Evolutionary conservation across 192 early-diverging fungal species (phyloP).

Genomic region (Mortierella antarctica): DNA sequence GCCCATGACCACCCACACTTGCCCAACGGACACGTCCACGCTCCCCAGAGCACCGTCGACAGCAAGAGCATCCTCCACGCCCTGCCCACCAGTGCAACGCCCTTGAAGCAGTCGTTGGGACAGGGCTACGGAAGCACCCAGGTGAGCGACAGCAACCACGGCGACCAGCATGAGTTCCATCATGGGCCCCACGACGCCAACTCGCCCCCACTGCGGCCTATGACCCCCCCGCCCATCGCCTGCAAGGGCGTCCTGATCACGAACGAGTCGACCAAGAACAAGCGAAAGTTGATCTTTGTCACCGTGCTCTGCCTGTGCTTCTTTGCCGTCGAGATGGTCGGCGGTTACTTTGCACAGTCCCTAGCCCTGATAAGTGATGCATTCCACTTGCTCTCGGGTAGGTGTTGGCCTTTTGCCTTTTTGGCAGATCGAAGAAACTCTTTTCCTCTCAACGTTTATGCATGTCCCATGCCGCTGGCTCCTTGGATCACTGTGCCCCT

Average conservation of each 20-base stretch:
- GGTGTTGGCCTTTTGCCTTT: neutral
- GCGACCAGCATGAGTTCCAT: constrained; percentile 2
- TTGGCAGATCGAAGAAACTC: neutral
- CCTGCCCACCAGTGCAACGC: constrained; percentile 20
- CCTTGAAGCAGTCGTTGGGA: constrained; percentile 18
- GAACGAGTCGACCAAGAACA: constrained; percentile 50
- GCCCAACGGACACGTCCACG: constrained; percentile 20
- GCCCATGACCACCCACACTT: constrained; percentile 10
- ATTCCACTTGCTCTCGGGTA: constrained; percentile 80
- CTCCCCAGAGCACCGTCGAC: constrained; percentile 30
- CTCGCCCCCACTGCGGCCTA: constrained; percentile 15
- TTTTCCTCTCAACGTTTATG: neutral
- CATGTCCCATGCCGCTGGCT: no score
- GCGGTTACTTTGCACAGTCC: constrained; percentile 69
- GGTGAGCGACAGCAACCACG: neutral
- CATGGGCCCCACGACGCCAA: constrained; percentile 17
- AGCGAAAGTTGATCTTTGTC: constrained; percentile 53
- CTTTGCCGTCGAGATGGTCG: constrained; percentile 73
- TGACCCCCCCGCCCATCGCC: constrained; percentile 38
- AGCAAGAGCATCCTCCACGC: constrained; percentile 39
- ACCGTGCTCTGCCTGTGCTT: constrained; percentile 56
- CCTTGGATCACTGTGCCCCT: neutral
- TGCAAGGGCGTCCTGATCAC: constrained; percentile 52
- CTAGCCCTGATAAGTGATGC: constrained; percentile 80
- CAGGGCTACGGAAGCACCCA: constrained; percentile 26